Base-by-base conservation (phyloP, 306 rosid species). In the Cotoneaster glaucophyllus region DNA sequence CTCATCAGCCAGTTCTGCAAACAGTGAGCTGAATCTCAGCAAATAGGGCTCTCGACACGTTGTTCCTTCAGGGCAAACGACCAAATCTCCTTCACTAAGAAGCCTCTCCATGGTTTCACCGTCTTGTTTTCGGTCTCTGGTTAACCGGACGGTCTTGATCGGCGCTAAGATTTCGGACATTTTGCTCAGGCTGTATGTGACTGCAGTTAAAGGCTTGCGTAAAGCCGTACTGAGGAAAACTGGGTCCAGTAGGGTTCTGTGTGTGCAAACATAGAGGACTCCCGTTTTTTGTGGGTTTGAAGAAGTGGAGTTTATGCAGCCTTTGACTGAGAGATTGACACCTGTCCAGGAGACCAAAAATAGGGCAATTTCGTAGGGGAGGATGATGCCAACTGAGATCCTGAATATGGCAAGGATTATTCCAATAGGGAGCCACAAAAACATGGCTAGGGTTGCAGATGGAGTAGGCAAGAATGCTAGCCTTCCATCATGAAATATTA, bases 61-160 rank as follows among this genome's bases (percentile, higher is more conserved):
- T 74, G 99, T 95, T 71, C 99, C 99, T 80, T 95, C 99, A 26
- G 99, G 99, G 56, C 99, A 95, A 6, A 95, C 99, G 26, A 92
- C 97, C 81, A 95, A 79, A 53, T 95, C 97, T 4, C 97, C 99
- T 86, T 90, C 85, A 1, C 37, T 75, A 0, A 95, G 85, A 13
- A 90, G 32, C 37, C 26, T 84, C 77, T 85, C 74, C 97, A 95
- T 95, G 4, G 93, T 83, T 3, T 85, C 77, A 4, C 96, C 96
- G 50, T 95, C 99, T 70, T 82, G 68, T 13, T 68, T 79, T 65
- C 99, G 81, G 67, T 95, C 92, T 56, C 99, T 85, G 34, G 93
- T 86, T 71, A 91, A 72, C 22, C 96, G 85, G 71, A 88, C 92
- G 0, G 96, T 91, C 64, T 68, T 83, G 4, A 91, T 84, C 0